Evolutionary conservation across 495 filamentous ascomycete genomes (phyloP), one percentile per base, ranked within the genome.

Genomic region (Penicillium cosmopolitanum): DNA sequence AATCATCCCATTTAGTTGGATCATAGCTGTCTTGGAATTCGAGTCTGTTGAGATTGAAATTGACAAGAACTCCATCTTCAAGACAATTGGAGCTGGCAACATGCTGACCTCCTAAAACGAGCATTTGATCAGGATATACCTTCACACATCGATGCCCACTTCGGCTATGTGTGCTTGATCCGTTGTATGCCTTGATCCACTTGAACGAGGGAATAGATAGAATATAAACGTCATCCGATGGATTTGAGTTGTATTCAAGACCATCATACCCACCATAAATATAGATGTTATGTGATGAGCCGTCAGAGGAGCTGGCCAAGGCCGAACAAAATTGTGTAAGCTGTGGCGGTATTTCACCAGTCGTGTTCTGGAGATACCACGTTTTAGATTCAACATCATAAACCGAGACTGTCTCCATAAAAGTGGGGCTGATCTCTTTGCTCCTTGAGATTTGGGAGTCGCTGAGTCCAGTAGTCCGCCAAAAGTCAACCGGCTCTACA

Each of bases 101-200:
- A 2, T 64, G 35, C 10, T 72, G 65, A 0, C 89, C 88, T 10
- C 89, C 89, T 13, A 93, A 68, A 0, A 81, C 79, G 57, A 91
- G 70, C 87, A 93, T 90, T 64, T 89, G 84, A 64, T 91, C 86
- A 2, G 88, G 86, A 58, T 90, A 90, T 1, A 86, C 82, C 69
- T 77, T 85, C 35, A 87, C 73, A 60, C 89, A 91, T 63, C 82
- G 78, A 63, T 92, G 89, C 1, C 82, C 81, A 21, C 77, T 84
- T 35, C 89, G 83, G 10, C 73, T 84, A 55, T 84, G 84, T 13
- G 51, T 62, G 4, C 50, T 46, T 0, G 56, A 73, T 5, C 87
- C 83, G 0, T 66, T 70, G 33, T 81, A 78, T 12, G 87, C 78
- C 62, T 84, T 82, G 36, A 83, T 83, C 90, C 90, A 94, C 15